Evolutionary conservation across 352 stramenopile species (phyloP), one percentile per base, ranked within the genome.

Genomic region (Thalassiosira sp.): DNA sequence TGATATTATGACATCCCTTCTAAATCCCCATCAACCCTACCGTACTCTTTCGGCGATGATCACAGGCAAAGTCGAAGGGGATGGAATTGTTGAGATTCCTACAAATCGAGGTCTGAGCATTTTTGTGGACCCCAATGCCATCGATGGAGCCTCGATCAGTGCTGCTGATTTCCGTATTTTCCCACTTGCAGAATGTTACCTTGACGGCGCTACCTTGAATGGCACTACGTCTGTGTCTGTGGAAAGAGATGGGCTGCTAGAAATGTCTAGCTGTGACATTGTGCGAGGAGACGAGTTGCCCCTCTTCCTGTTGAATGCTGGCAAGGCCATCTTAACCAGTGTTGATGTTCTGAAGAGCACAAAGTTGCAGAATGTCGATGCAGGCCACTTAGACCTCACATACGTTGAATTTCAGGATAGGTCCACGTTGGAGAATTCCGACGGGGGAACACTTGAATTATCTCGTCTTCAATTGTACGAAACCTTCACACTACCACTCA

Each of bases 391-490:
- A 24, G 42, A 53, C 53, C 18, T 53, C 7, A 54, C 42, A 16
- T 65, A 65, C 53, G 56, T 65, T 13, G 42, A 51, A 48, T 65
- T 53, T 25, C 25, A 22, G 5, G 15, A 65, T 42, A 22, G 10
- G 20, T 65, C 56, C 6, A 42, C 37, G 2, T 37, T 52, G 24
- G 10, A 52, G 22, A 65, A 65, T 24, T 33, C 20, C 2, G 37
- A 2, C 18, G 22, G 53, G 13, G 24, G 7, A 54, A 53, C 18
- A 28, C 52, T 53, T 2, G 42, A 35, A 22, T 22, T 65, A 24
- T 53, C 56, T 65, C 37, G 35, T 40, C 37, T 33, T 7, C 52
- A 8, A 20, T 37, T 65, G 1, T 65, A 65, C 16, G 56, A 65
- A 31, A 20, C 6, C 2, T 65, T 53, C 22, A 24, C n/a, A n/a